Evolutionary conservation across 768 basidiomycete species (phyloP).

Genomic region (Steccherinum ochraceum): DNA sequence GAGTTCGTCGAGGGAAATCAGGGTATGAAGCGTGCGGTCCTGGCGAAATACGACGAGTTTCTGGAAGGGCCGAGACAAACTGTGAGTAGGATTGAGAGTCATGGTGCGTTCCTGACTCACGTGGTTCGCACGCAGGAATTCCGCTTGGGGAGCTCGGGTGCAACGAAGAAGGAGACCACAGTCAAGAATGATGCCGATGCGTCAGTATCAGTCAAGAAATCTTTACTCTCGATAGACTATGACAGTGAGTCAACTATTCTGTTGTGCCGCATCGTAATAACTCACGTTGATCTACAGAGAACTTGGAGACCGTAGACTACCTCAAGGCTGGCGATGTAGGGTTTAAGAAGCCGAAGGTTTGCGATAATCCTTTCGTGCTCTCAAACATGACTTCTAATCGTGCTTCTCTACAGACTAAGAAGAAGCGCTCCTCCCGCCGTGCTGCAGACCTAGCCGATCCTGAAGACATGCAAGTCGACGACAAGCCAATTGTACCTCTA

Average conservation of each 20-base stretch:
- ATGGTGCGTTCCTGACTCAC: slow-evolving; percentile 5
- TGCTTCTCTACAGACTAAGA: slow-evolving; percentile 63
- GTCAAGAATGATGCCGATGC: slow-evolving; percentile 38
- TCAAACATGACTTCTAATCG: too few species aligned
- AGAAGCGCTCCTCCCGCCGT: slow-evolving; percentile 76
- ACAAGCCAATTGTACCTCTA: slow-evolving; percentile 60
- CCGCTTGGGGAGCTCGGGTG: slow-evolving; percentile 63
- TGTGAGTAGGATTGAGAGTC: slow-evolving; percentile 36
- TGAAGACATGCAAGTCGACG: slow-evolving; percentile 76
- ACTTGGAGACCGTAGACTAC: slow-evolving; percentile 81
- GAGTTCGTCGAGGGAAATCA: slow-evolving; percentile 74
- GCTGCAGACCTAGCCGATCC: slow-evolving; percentile 52
- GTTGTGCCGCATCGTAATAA: slow-evolving; percentile 13
- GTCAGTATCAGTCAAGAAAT: slow-evolving; percentile 68
- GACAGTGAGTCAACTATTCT: slow-evolving; percentile 53
- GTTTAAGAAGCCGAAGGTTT: slow-evolving; percentile 91
- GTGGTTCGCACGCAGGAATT: slow-evolving; percentile 56
- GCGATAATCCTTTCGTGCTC: slow-evolving; percentile 10
- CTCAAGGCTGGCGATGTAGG: slow-evolving; percentile 86
- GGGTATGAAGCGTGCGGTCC: slow-evolving; percentile 75
- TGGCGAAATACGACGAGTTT: slow-evolving; percentile 93
- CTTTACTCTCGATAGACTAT: slow-evolving; percentile 83
- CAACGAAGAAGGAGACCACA: slow-evolving; percentile 29
- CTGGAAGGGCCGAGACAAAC: slow-evolving; percentile 68
- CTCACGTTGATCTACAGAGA: slow-evolving; percentile 46